Evolutionary conservation across 345 rosid species (phyloP).

Genomic region (Boechera stricta): DNA sequence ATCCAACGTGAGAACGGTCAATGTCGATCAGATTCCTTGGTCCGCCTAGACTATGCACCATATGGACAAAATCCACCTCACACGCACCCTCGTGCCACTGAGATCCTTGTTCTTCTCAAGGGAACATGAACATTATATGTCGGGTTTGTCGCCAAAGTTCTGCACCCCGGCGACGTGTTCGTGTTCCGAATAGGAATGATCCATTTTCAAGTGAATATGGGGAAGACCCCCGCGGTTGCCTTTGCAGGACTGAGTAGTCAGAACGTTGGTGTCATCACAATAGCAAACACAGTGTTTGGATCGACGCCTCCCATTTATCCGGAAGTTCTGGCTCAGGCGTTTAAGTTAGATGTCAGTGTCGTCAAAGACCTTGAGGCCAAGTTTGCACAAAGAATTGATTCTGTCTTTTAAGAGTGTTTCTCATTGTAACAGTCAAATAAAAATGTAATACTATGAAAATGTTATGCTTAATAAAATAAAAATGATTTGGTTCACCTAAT

Average conservation of each 20-base stretch:
- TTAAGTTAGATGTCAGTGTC: slow-evolving; percentile 41
- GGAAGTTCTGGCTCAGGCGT: slow-evolving; percentile 45
- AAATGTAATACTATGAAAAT: neutral
- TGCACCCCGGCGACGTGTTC: slow-evolving; percentile 34
- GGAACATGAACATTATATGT: slow-evolving; percentile 46
- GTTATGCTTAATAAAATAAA: neutral
- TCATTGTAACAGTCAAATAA: neutral
- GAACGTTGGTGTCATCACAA: slow-evolving; percentile 42
- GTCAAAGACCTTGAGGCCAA: slow-evolving; percentile 45
- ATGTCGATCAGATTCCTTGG: slow-evolving; percentile 41
- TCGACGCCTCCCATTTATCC: slow-evolving; percentile 43
- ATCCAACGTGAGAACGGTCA: slow-evolving; percentile 41
- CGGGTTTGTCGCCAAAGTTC: slow-evolving; percentile 49
- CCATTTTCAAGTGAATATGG: slow-evolving; percentile 37
- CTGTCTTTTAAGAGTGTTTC: neutral
- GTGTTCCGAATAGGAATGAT: slow-evolving; percentile 52
- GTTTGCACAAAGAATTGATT: slow-evolving; percentile 30
- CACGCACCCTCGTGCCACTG: slow-evolving; percentile 52
- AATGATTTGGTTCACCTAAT: slow-evolving; percentile 11
- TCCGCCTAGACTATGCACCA: slow-evolving; percentile 44
- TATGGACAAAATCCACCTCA: slow-evolving; percentile 55
- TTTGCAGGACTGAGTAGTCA: slow-evolving; percentile 44
- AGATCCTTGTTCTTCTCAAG: slow-evolving; percentile 47
- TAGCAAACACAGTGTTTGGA: slow-evolving; percentile 45
- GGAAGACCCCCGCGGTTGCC: slow-evolving; percentile 37